Evolutionary conservation across 371 early-diverging fungal species (phyloP).

Genomic region (Mortierella sp.): DNA sequence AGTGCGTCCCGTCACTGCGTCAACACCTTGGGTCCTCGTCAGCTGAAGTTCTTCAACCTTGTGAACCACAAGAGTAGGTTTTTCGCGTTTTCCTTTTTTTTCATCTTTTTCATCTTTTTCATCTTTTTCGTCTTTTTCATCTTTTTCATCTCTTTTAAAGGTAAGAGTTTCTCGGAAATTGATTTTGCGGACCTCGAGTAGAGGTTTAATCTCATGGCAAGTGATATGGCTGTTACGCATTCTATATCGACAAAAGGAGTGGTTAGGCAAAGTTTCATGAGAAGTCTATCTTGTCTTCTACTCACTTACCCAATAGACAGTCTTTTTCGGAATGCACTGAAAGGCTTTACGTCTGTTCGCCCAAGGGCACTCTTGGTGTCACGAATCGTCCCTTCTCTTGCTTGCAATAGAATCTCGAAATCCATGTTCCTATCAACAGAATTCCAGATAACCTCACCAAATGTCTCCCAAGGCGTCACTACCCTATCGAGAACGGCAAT

Average conservation of each 20-base stretch:
- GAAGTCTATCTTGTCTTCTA: no score
- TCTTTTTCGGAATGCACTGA: conserved; percentile 35
- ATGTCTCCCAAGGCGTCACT: conserved; percentile 50
- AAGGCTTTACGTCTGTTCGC: conserved; percentile 49
- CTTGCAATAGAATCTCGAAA: conserved; percentile 39
- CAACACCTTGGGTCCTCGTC: conserved; percentile 12
- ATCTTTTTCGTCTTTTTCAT: no score
- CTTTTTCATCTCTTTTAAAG: no score
- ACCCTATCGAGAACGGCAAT: conserved; percentile 40
- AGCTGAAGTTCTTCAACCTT: conserved; percentile 30
- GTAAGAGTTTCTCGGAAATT: conserved; percentile 24
- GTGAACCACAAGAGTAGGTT: conserved; percentile 26
- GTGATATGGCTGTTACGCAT: conserved; percentile 47
- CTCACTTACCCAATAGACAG: conserved; percentile 36
- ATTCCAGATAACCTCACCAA: conserved; percentile 37
- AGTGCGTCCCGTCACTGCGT: conserved; percentile 28
- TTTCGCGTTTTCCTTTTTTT: conserved; percentile 6
- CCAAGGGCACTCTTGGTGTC: conserved; percentile 37
- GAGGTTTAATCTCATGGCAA: conserved; percentile 26
- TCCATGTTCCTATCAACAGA: conserved; percentile 33
- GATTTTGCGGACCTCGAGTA: conserved; percentile 22
- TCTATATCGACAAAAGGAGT: conserved; percentile 1
- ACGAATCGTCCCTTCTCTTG: conserved; percentile 31
- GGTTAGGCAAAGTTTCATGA: neutral
- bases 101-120: no score